Conservation (phyloP, 768 basidiomycete species). For the Lactarius vividus region DNA sequence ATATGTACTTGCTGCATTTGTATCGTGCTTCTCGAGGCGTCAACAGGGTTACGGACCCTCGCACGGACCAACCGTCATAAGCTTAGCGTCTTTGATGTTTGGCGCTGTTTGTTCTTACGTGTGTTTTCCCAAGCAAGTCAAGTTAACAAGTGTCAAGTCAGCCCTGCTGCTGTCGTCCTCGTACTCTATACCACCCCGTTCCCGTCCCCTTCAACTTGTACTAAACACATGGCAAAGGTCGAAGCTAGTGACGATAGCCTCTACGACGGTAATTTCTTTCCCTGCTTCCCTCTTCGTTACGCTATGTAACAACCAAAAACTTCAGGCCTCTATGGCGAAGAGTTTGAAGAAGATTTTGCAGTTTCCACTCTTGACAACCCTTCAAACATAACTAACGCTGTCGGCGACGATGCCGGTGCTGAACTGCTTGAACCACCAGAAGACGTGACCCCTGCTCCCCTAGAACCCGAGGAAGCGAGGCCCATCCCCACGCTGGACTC, state of each 20-base stretch:
- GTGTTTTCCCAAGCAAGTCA: not conserved
- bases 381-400: constrained; percentile 1
- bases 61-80: not conserved
- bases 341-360: constrained; percentile 28
- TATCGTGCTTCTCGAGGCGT: not conserved
- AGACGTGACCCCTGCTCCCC: not conserved
- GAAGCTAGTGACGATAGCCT: constrained; percentile 27
- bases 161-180: not conserved
- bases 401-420: not conserved
- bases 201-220: not conserved
- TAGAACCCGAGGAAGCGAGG: not conserved
- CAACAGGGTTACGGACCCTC: not conserved
- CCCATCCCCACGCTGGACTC: constrained; percentile 18
- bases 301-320: not conserved
- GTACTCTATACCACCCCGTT: not conserved
- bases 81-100: constrained; percentile 3
- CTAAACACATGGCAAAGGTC: constrained; percentile 23
- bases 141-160: not conserved
- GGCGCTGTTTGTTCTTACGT: constrained; percentile 17
- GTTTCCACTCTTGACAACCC: constrained; percentile 18
- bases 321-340: constrained; percentile 29
- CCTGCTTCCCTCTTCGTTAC: not conserved
- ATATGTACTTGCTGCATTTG: constrained; percentile 25
- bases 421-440: constrained; percentile 15
- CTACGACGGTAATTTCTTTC: constrained; percentile 22